Percentiles rank a stretch among this genome's conserved stretches.
phyloP scores from a whole-genome alignment of 2,329 filamentous ascomycete species.

The Paracamarosporium sp. region DNA sequence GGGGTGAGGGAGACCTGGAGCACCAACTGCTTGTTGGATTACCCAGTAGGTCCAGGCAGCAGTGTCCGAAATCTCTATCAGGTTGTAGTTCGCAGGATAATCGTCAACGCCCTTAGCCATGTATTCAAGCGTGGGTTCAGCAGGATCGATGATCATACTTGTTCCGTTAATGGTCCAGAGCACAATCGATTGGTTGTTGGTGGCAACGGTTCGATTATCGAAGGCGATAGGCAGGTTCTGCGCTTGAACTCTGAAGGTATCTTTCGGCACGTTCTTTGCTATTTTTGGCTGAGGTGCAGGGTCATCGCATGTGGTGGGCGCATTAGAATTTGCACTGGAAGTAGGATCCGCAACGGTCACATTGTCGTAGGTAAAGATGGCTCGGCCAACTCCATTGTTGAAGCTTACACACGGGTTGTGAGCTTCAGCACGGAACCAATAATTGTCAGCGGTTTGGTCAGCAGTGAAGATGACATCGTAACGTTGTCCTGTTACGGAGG shows the following conservation, averaged over 20 bases:
- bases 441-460: constrained; percentile 38
- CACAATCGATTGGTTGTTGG: constrained; percentile 31
- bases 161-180: constrained; percentile 52
- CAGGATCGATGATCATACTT: constrained; percentile 56
- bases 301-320: constrained; percentile 43
- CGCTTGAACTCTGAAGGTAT: constrained; percentile 29
- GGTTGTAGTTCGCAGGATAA: constrained; percentile 49
- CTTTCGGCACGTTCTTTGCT: constrained; percentile 40
- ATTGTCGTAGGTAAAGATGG: constrained; percentile 48
- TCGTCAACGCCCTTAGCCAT: constrained; percentile 49
- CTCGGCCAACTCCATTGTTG: constrained; percentile 36
- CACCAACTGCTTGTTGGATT: constrained; percentile 49
- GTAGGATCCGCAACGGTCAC: constrained; percentile 44
- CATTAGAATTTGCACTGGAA: constrained; percentile 26
- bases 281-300: constrained; percentile 44
- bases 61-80: constrained; percentile 48
- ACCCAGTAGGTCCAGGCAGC: constrained; percentile 55
- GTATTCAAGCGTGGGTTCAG: constrained; percentile 55
- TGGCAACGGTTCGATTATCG: constrained; percentile 28
- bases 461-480: constrained; percentile 46
- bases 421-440: constrained; percentile 42
- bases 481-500: constrained; percentile 31
- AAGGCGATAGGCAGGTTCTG: constrained; percentile 37
- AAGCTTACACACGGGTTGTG: constrained; percentile 30
- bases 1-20: constrained; percentile 29